Evolutionary conservation across 2,329 filamentous ascomycete species (phyloP).

Genomic region (Fonsecaea pugnacius): DNA sequence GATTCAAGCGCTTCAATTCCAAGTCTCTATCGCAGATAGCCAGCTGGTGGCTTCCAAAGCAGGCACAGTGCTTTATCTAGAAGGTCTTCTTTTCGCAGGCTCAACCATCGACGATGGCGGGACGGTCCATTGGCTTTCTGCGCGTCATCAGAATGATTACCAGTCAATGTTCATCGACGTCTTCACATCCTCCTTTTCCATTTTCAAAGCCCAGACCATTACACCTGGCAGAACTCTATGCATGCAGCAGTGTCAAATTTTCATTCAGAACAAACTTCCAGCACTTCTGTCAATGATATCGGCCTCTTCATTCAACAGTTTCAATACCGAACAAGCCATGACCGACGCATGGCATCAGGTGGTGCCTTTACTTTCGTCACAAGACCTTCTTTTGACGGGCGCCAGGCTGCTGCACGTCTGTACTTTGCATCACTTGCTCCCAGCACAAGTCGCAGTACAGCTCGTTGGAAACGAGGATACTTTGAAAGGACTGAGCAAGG

Average conservation of each 20-base stretch:
- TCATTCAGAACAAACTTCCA: slow-evolving; percentile 76
- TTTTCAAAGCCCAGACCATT: slow-evolving; percentile 74
- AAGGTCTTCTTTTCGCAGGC: slow-evolving; percentile 77
- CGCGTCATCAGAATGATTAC: slow-evolving; percentile 82
- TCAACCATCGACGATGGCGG: slow-evolving; percentile 81
- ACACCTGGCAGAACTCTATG: slow-evolving; percentile 49
- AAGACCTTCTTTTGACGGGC: slow-evolving; percentile 67
- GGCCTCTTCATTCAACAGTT: slow-evolving; percentile 60
- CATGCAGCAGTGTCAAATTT: slow-evolving; percentile 72
- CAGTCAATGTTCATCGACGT: slow-evolving; percentile 79
- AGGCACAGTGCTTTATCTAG: slow-evolving; percentile 83
- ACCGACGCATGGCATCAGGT: slow-evolving; percentile 68
- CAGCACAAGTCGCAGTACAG: slow-evolving; percentile 74
- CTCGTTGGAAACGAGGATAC: slow-evolving; percentile 84
- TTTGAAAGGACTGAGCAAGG: slow-evolving; percentile 71
- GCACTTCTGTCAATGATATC: slow-evolving; percentile 63
- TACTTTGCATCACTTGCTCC: slow-evolving; percentile 82
- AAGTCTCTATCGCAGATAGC: slow-evolving; percentile 64
- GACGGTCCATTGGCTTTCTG: slow-evolving; percentile 79
- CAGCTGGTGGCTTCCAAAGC: slow-evolving; percentile 76
- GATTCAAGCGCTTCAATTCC: slow-evolving; percentile 54
- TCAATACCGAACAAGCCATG: slow-evolving; percentile 67
- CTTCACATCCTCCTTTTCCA: slow-evolving; percentile 85
- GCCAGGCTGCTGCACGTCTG: slow-evolving; percentile 90
- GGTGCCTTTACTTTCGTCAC: slow-evolving; percentile 67